Percentiles rank a stretch among this genome's conserved stretches.
Conservation (phyloP, 2,329 filamentous ascomycete genomes). For the Neonectria magnoliae region DNA sequence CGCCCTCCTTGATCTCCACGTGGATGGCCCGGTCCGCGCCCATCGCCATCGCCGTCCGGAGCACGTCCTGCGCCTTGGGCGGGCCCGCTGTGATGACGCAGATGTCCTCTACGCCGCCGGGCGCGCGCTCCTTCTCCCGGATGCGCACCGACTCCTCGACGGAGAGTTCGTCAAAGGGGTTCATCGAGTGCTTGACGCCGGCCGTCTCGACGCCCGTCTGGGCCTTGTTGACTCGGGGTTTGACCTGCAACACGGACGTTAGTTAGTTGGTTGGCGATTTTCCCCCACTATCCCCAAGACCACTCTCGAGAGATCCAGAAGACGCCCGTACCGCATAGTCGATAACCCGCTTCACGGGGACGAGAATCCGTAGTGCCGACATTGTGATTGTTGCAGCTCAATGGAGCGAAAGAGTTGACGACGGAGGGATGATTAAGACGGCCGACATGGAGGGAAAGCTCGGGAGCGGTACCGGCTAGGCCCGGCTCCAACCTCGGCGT, state of each 20-base stretch:
- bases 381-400: slow-evolving; percentile 52
- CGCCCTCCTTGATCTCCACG: slow-evolving; percentile 80
- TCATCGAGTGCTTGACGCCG: slow-evolving; percentile 97
- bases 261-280: slow-evolving; percentile 13
- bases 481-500: slow-evolving; percentile 56
- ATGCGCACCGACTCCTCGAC: slow-evolving; percentile 96
- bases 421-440: slow-evolving; percentile 32
- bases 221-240: slow-evolving; percentile 75
- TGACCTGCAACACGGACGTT: slow-evolving; percentile 60
- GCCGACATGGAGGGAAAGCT: slow-evolving; percentile 42
- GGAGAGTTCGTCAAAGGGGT: slow-evolving; percentile 98
- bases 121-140: slow-evolving; percentile 82
- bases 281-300: slow-evolving; percentile 4
- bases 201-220: slow-evolving; percentile 90
- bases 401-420: slow-evolving; percentile 36
- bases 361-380: slow-evolving; percentile 77
- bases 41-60: slow-evolving; percentile 99
- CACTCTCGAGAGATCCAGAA: background rate
- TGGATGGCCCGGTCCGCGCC: slow-evolving; percentile 92
- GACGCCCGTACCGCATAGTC: slow-evolving; percentile 76
- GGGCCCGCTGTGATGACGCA: slow-evolving; percentile 90
- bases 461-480: slow-evolving; percentile 52
- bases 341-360: slow-evolving; percentile 86
- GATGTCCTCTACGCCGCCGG: slow-evolving; percentile 87
- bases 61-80: slow-evolving; percentile 84